A percentile compares a stretch with the other conserved stretches of the same genome.
phyloP scores from a whole-genome alignment of 192 early-diverging fungal species.

The Backusella macrospora region DNA sequence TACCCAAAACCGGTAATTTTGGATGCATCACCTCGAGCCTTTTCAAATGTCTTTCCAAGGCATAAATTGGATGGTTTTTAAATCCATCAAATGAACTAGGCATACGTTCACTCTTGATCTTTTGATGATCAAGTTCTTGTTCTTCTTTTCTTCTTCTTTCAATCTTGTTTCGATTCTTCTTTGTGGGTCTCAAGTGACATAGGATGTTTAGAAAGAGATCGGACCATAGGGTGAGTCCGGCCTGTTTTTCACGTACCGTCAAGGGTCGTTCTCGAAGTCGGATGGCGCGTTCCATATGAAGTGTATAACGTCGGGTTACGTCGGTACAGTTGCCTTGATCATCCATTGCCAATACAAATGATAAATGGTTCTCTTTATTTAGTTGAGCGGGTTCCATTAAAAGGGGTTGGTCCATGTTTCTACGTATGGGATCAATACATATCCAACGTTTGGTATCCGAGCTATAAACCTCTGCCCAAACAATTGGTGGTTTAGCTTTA shows the following conservation, averaged over 20 bases:
- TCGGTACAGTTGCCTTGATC: conserved; percentile 57
- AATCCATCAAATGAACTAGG: conserved; percentile 79
- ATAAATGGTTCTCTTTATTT: conserved; percentile 47
- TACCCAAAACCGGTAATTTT: conserved; percentile 67
- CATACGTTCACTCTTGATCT: conserved; percentile 63
- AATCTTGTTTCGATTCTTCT: conserved; percentile 31
- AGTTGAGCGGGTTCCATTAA: conserved; percentile 57
- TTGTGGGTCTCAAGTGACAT: not conserved
- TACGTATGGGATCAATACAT: conserved; percentile 62
- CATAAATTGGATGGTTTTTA: conserved; percentile 83
- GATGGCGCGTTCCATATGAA: conserved; percentile 44
- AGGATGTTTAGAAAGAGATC: conserved; percentile 31
- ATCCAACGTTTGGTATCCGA: conserved; percentile 56
- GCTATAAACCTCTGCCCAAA: conserved; percentile 71
- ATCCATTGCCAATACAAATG: conserved; percentile 70
- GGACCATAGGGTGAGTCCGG: conserved; percentile 46
- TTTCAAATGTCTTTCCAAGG: conserved; percentile 81
- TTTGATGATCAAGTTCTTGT: not conserved
- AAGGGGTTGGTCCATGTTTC: conserved; percentile 51
- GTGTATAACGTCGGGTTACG: conserved; percentile 70
- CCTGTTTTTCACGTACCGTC: conserved; percentile 41
- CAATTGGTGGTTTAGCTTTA: conserved; percentile 50
- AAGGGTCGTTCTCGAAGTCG: conserved; percentile 52
- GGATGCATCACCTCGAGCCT: conserved; percentile 82
- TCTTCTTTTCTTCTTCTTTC: conserved; percentile 57